Evolutionary conservation across 495 filamentous ascomycete genomes (phyloP).

Genomic region (Podospora pseudoanserina): DNA sequence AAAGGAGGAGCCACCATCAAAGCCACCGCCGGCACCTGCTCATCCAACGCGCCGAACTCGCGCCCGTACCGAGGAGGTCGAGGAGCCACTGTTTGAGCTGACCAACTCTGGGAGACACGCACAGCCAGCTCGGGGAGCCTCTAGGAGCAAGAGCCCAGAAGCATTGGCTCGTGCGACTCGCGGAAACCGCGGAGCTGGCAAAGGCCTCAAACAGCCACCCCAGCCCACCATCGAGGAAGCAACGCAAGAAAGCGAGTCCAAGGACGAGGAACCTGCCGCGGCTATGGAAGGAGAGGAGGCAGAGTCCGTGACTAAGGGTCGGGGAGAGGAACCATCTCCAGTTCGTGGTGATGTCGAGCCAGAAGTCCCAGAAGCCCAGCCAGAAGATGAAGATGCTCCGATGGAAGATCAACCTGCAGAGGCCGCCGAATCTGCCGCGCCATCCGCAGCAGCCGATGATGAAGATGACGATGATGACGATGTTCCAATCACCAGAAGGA

Average conservation of each 20-base stretch:
- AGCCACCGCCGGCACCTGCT: constrained; percentile 12
- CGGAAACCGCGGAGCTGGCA: constrained; percentile 50
- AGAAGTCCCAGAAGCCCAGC: constrained; percentile 4
- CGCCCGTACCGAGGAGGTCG: constrained; percentile 46
- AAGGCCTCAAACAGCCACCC: constrained; percentile 59
- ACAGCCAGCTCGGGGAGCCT: constrained; percentile 43
- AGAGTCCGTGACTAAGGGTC: constrained; percentile 28
- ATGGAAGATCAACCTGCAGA: constrained; percentile 23
- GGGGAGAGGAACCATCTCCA: constrained; percentile 11
- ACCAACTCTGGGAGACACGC: constrained; percentile 76
- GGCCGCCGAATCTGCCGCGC: constrained; percentile 23
- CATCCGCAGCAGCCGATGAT: constrained; percentile 42
- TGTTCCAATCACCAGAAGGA: constrained; percentile 52
- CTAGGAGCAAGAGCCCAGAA: constrained; percentile 64
- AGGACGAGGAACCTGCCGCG: constrained; percentile 26
- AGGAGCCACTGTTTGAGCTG: constrained; percentile 48
- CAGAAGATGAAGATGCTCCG: constrained; percentile 14
- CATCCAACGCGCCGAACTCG: constrained; percentile 41
- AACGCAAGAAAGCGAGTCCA: constrained; percentile 45
- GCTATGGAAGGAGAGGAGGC: constrained; percentile 32
- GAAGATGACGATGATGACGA: constrained; percentile 68
- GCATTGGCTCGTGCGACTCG: constrained; percentile 39
- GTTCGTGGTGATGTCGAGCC: constrained; percentile 11
- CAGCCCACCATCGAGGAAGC: constrained; percentile 56
- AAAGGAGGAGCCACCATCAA: constrained; percentile 14